A percentile compares a stretch with the other conserved stretches of the same genome.
These are phyloP conservation scores for Xylariaceae sp. DNA, from an alignment of 2,329 filamentous ascomycete species.

Conservation along the genomic window DNA sequence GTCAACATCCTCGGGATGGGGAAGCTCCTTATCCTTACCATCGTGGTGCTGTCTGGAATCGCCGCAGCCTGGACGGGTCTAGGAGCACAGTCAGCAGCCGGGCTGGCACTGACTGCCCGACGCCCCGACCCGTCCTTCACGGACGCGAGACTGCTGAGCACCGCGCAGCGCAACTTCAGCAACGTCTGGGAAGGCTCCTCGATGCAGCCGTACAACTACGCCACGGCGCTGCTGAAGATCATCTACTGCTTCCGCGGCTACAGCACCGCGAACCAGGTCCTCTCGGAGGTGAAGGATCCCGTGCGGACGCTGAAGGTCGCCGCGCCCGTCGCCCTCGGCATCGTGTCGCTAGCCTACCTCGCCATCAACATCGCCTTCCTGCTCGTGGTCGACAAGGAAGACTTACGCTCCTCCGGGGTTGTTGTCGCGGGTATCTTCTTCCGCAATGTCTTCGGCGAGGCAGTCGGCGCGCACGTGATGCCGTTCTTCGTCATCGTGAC, in stretches of 20 bases:
- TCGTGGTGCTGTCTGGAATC: conserved; percentile 48
- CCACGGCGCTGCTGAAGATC: conserved; percentile 57
- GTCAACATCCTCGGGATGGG: conserved; percentile 52
- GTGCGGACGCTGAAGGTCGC: conserved; percentile 61
- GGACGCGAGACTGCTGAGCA: conserved; percentile 32
- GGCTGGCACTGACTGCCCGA: conserved; percentile 14
- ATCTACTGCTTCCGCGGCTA: conserved; percentile 60
- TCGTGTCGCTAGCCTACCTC: conserved; percentile 59
- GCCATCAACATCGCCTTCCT: conserved; percentile 63
- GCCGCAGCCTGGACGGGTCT: conserved; percentile 41
- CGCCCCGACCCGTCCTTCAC: conserved; percentile 28
- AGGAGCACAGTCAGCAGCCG: conserved; percentile 20
- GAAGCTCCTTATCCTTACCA: conserved; percentile 52
- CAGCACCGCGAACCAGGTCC: conserved; percentile 57
- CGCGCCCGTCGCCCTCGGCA: conserved; percentile 55
- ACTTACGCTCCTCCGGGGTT: conserved; percentile 55
- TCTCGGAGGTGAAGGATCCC: conserved; percentile 60
- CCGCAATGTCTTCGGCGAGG: conserved; percentile 54
- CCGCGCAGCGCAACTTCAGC: conserved; percentile 45
- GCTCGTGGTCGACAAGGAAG: conserved; percentile 57
- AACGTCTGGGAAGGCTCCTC: conserved; percentile 44
- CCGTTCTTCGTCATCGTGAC: conserved; percentile 50
- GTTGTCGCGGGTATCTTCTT: conserved; percentile 62
- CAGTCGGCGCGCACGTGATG: conserved; percentile 46
- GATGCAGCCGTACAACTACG: conserved; percentile 46